Evolutionary conservation across 2,329 filamentous ascomycete genomes (phyloP).

Genomic region (Fusarium nygamai): DNA sequence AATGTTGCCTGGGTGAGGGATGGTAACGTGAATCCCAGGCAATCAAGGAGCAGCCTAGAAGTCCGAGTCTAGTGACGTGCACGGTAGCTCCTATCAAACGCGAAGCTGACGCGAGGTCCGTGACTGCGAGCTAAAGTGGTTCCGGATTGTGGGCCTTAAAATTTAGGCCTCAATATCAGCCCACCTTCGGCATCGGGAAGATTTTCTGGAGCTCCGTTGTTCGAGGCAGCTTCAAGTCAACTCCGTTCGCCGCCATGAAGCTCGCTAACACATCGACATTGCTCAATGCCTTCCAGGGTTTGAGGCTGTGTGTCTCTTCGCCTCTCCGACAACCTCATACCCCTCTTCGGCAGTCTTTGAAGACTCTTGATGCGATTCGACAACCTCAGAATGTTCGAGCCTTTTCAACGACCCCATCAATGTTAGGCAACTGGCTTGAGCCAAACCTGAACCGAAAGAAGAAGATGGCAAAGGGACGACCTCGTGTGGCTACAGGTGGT

Average conservation of each 20-base stretch:
- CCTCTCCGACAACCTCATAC: conserved; percentile 52
- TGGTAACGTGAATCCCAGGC: conserved; percentile 33
- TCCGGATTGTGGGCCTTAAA: conserved; percentile 21
- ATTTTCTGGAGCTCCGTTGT: conserved; percentile 49
- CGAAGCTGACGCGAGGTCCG: conserved; percentile 58
- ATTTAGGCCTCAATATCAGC: background rate
- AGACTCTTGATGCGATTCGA: conserved; percentile 45
- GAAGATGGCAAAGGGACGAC: conserved; percentile 91
- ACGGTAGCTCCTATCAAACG: conserved; percentile 46
- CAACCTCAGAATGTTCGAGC: conserved; percentile 63
- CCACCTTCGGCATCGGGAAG: conserved; percentile 33
- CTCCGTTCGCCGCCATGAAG: conserved; percentile 56
- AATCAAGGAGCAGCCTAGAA: conserved; percentile 44
- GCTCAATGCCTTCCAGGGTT: conserved; percentile 60
- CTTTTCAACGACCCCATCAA: conserved; percentile 76
- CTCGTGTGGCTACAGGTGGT: conserved; percentile 88
- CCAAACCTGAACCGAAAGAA: conserved; percentile 80
- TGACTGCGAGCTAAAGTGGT: conserved; percentile 51
- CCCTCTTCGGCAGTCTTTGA: conserved; percentile 45
- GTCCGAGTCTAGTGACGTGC: conserved; percentile 47
- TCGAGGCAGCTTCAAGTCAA: conserved; percentile 39
- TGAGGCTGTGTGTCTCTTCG: conserved; percentile 56
- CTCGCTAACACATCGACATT: conserved; percentile 56
- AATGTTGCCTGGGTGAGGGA: conserved; percentile 36
- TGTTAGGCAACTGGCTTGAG: conserved; percentile 80